A percentile compares a stretch with the other conserved stretches of the same genome.
Conservation (phyloP, 805 yeast species). For the Ogataea nonfermentans region DNA sequence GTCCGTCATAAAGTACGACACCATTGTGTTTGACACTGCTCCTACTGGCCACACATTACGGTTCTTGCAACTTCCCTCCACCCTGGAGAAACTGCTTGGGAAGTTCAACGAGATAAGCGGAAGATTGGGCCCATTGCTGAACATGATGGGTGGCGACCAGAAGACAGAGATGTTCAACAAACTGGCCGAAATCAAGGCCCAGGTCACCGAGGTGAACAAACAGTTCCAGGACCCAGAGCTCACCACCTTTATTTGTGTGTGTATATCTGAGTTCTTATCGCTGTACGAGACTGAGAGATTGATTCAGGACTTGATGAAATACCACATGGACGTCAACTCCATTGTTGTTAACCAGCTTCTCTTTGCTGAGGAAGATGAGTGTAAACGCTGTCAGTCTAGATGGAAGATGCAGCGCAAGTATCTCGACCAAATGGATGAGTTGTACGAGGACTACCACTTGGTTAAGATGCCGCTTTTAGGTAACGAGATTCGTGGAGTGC, state of each 20-base stretch:
- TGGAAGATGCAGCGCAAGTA: conserved; percentile 96
- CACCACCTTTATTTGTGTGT: conserved; percentile 94
- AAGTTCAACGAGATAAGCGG: conserved; percentile 86
- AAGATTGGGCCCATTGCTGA: conserved; percentile 87
- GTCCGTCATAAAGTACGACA: conserved; percentile 57
- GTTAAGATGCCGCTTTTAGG: conserved; percentile 95
- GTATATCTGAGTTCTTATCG: conserved; percentile 95
- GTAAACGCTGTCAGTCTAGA: conserved; percentile 89
- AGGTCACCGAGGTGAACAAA: conserved; percentile 83
- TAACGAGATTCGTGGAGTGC: conserved; percentile 90
- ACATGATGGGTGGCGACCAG: conserved; percentile 65
- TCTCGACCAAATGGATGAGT: conserved; percentile 90
- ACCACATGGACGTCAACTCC: conserved; percentile 94
- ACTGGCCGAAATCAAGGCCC: conserved; percentile 73
- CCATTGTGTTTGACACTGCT: conserved; percentile 97
- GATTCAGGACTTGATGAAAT: conserved; percentile 93
- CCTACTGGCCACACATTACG: conserved; percentile 98
- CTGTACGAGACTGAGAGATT: conserved; percentile 96
- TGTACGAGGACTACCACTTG: conserved; percentile 95
- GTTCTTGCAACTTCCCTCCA: conserved; percentile 90
- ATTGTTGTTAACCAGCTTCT: conserved; percentile 93
- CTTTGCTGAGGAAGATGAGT: conserved; percentile 77
- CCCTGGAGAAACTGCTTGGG: conserved; percentile 80
- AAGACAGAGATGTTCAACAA: conserved; percentile 73
- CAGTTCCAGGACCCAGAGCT: conserved; percentile 96